A percentile compares a stretch with the other conserved stretches of the same genome.
These are phyloP conservation scores for Glycine soja DNA, from an alignment of 306 rosid species.

Conservation along the genomic window DNA sequence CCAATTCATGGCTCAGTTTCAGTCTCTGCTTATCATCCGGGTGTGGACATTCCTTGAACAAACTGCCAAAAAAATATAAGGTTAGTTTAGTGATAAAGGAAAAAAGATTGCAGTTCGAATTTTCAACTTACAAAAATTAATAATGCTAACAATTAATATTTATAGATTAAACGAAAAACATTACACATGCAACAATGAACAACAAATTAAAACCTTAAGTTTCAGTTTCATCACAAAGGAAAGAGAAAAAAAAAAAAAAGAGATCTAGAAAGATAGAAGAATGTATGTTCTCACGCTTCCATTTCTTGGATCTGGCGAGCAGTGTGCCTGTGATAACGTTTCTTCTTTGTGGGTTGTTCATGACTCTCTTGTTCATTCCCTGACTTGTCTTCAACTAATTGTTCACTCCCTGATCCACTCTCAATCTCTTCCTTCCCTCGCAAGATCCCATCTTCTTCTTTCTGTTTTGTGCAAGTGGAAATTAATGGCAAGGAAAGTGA, in stretches of 20 bases:
- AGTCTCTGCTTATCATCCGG: constrained; percentile 96
- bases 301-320: constrained; percentile 99
- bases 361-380: constrained; percentile 76
- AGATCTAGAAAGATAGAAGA: too few relatives aligned
- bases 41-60: constrained; percentile 97
- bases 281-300: constrained; percentile 67
- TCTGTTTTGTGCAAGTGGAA: constrained; percentile 45
- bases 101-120: too few relatives aligned
- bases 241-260: not conserved
- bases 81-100: too few relatives aligned
- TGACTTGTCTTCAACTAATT: constrained; percentile 68
- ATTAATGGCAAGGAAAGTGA: too few relatives aligned
- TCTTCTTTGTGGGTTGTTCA: constrained; percentile 70
- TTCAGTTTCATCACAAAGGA: not conserved
- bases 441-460: constrained; percentile 73
- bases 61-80: constrained; percentile 47
- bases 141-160: too few relatives aligned
- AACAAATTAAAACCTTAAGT: not conserved
- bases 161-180: not conserved
- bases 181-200: not conserved
- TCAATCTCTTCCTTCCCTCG: constrained; percentile 85
- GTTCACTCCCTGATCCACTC: constrained; percentile 88
- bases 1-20: constrained; percentile 81
- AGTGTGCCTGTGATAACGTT: constrained; percentile 94
- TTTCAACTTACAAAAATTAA: too few relatives aligned